A percentile compares a stretch with the other conserved stretches of the same genome.
These are phyloP conservation scores for Globisporangium ultimum DNA, from an alignment of 352 stramenopile genomes.

Conservation along the genomic window DNA sequence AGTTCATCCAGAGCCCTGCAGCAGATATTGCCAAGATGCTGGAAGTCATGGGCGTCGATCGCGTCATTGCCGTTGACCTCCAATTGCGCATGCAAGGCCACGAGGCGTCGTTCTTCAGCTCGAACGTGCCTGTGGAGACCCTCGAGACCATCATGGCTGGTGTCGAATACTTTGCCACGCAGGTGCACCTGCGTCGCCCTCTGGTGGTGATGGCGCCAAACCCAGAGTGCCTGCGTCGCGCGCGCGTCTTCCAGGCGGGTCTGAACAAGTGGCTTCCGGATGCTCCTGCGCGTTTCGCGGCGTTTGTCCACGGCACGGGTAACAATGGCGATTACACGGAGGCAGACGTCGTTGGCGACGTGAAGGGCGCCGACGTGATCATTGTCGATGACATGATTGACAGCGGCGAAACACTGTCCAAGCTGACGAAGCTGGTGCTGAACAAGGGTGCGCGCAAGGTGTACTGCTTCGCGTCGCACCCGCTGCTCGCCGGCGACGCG, in stretches of 20 bases:
- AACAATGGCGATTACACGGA: conserved; percentile 49
- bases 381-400: conserved; percentile 92
- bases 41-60: conserved; percentile 93
- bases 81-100: conserved; percentile 88
- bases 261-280: conserved; percentile 88
- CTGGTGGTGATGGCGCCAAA: conserved; percentile 89
- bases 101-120: conserved; percentile 91
- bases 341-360: conserved; percentile 87
- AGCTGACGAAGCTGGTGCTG: conserved; percentile 79
- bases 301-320: conserved; percentile 77
- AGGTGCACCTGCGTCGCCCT: conserved; percentile 80
- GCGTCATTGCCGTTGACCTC: conserved; percentile 92
- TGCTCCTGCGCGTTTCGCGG: conserved; percentile 72
- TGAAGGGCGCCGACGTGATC: conserved; percentile 87
- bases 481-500: conserved; percentile 84
- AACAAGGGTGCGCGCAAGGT: conserved; percentile 84
- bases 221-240: conserved; percentile 78
- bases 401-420: conserved; percentile 77
- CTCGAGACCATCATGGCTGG: conserved; percentile 90
- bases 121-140: conserved; percentile 88
- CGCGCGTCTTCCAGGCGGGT: conserved; percentile 81
- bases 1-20: conserved; percentile 88
- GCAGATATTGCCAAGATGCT: conserved; percentile 91
- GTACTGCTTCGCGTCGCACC: conserved; percentile 90
- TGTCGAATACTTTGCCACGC: conserved; percentile 88